Conservation (phyloP, 768 basidiomycete species). For the Amyloporia xantha region DNA sequence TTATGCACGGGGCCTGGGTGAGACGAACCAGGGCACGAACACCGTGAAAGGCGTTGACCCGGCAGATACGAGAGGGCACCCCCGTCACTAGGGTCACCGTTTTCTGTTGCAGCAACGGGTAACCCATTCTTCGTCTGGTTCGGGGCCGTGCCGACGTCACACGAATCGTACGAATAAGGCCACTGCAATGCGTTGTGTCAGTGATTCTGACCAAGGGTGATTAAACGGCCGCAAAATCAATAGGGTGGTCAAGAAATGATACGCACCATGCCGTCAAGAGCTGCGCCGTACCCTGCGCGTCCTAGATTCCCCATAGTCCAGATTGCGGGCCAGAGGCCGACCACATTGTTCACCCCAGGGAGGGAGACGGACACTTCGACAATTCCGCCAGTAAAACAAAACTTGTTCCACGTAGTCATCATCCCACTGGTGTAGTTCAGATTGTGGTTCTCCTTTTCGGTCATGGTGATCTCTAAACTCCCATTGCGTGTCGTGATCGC, state of each 20-base stretch:
- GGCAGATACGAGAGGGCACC: slow-evolving; percentile 67
- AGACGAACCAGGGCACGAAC: slow-evolving; percentile 41
- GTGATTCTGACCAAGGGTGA: too few species aligned
- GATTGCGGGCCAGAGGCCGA: slow-evolving; percentile 49
- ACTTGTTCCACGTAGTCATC: slow-evolving; percentile 66
- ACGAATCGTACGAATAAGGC: slow-evolving; percentile 66
- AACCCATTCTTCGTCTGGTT: slow-evolving; percentile 72
- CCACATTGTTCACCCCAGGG: slow-evolving; percentile 59
- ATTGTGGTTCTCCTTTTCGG: slow-evolving; percentile 44
- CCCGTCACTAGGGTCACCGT: slow-evolving; percentile 43
- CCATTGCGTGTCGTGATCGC: slow-evolving; percentile 41
- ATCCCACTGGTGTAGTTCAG: slow-evolving; percentile 36
- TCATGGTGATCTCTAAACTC: slow-evolving; percentile 44
- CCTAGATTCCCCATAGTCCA: slow-evolving; percentile 60
- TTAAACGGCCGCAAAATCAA: too few species aligned
- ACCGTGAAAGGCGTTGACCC: slow-evolving; percentile 35
- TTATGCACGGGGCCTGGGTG: slow-evolving; percentile 47
- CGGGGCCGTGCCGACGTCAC: slow-evolving; percentile 77
- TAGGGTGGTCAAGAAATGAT: slow-evolving; percentile 4
- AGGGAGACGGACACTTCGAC: slow-evolving; percentile 59
- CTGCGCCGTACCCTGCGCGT: slow-evolving; percentile 66
- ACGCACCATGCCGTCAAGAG: slow-evolving; percentile 43
- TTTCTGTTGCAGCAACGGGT: slow-evolving; percentile 46
- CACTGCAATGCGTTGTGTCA: slow-evolving; percentile 34
- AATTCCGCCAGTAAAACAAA: slow-evolving; percentile 83